Evolutionary conservation across 495 filamentous ascomycete species (phyloP), one percentile per base, ranked within the genome.

Genomic region (Penicillium bovifimosum): DNA sequence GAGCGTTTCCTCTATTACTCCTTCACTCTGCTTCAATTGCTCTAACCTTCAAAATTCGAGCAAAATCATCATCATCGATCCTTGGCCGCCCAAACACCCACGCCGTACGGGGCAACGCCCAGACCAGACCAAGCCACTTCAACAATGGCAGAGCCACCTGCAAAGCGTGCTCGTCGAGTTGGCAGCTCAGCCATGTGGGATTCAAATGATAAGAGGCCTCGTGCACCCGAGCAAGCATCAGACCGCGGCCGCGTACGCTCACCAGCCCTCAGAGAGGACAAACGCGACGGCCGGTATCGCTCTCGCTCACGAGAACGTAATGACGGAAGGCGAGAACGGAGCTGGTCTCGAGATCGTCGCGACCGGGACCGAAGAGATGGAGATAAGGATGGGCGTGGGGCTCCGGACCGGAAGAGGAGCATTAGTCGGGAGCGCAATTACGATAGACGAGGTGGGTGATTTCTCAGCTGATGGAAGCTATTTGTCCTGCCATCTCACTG

Each of bases 171-270:
- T 29, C 76, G 77, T 46, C 72, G 76, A 14, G 69, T 69, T 14
- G 77, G 81, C 46, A 81, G 75, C 60, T 66, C 75, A 6, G 58
- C 71, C 13, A 81, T 78, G 76, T 80, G 76, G 76, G 78, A 81
- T 40, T 69, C 66, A 36, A 69, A 72, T 45, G 75, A 76, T 16
- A 55, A 52, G 32, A 50, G 56, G 13, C 53, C 60, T 9, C 64
- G 57, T 33, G 59, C 69, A 17, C 48, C 68, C 39, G 63, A 65
- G 27, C 41, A 62, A 53, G 61, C 60, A 11, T 59, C 64, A 41
- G 72, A 72, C 14, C 60, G 62, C 43, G 71, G 75, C 52, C 68
- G 63, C 55, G 71, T 67, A 52, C 68, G 65, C 47, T 65, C 62
- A 53, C 52, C 63, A 47, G 44, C 52, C 18, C 54, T 55, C 11